Base-by-base conservation (phyloP, 2,329 filamentous ascomycete species). In the Calonectria pteridis region DNA sequence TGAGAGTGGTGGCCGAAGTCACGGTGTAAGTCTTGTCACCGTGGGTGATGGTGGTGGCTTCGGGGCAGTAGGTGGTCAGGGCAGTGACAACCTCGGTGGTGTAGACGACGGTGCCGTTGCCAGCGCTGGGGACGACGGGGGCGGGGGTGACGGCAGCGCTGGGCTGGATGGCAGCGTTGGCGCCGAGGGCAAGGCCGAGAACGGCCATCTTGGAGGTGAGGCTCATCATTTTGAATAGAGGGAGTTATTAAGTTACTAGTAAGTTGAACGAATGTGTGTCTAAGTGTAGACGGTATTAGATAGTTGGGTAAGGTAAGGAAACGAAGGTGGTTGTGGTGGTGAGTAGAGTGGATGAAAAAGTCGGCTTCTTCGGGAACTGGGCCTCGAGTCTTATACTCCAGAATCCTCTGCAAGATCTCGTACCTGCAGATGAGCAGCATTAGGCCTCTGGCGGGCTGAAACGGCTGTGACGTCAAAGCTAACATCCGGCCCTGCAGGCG, bases 21-120 rank as follows among this genome's bases (percentile, higher is more conserved):
- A 95, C 87, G 80, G 90, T 93, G 89, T 93, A 94, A 85, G 92
- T 94, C 84, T 89, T 87, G 85, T 85, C 87, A 83, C 88, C 89
- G 86, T 93, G 88, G 81, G 89, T 90, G 84, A 94, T 85, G 79
- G 87, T 84, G 80, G 93, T 94, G 77, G 93, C 84, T 77, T 82
- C 87, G 33, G 93, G 92, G 91, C 93, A 95, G 91, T 89, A 94
- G 82, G 93, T 95, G 86, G 89, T 91, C 87, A 90, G 90, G 73
- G 87, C 85, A 72, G 91, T 92, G 77, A 94, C 89, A 77, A 91
- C 86, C 88, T 93, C 90, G 79, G 92, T 94, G 85, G 88, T 89
- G 73, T 90, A 90, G 83, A 86, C 87, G 77, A 87, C 86, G 84
- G 73, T 86, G 85, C 88, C 85, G 80, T 87, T 85, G 83, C 84